Base-by-base conservation (phyloP, 352 stramenopile species). In the Globisporangium uncinulatum region DNA sequence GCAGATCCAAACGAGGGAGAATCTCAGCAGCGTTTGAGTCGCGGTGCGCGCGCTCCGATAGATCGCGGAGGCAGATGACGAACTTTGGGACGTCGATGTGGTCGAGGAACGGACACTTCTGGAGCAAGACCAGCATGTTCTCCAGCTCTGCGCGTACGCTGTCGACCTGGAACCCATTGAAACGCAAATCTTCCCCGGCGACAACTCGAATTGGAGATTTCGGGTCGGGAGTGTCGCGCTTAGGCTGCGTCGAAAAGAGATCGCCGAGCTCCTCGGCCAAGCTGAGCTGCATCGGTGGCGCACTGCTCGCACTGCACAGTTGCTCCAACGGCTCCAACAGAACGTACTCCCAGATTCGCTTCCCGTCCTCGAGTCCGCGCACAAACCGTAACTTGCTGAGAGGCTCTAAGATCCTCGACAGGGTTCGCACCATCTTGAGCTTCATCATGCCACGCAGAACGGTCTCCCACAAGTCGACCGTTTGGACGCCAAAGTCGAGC, bases 31-130 rank as follows among this genome's bases (percentile, higher is more conserved):
- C 49, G 19, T 74, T 57, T 4, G 14, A 17, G 5, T 66, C 43
- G 15, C 54, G 32, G 21, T 76, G 61, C 0, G 48, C 58, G 17
- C 79, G 51, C 13, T 54, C 52, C 52, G 52, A 67, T 19, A 86
- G 51, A 44, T 86, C 73, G 9, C 69, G 59, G 3, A 86, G 51
- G 47, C 76, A 69, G 59, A 82, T 59, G 7, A 86, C 74, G 54
- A 86, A 73, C 17, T 56, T 60, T 55, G 67, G 51, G 13, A 84
- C 63, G 47, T 88, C 73, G 5, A 88, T 72, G 54, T 71, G 70
- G 19, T 86, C 74, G 15, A 88, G 63, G 56, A 85, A 88, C 3
- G 76, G 76, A 20, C 78, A 86, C 20, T 57, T 76, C 65, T 86
- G 62, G 17, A 88, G 69, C 24, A 82, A 32, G 1, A 34, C 19